phyloP scores from a whole-genome alignment of 139 green algal genomes.

The Trebouxia sp. region DNA sequence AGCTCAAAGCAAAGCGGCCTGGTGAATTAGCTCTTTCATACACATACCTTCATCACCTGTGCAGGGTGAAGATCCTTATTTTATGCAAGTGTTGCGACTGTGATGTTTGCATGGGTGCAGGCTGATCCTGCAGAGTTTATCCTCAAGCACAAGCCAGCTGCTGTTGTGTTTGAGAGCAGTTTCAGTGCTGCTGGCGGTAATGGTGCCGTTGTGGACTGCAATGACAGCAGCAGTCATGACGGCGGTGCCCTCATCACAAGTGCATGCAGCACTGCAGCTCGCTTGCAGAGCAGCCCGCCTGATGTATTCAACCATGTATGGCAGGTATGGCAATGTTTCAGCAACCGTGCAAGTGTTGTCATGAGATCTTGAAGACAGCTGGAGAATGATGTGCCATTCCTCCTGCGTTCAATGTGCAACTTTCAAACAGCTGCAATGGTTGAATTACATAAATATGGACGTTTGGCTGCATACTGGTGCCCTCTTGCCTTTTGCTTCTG shows the following conservation, averaged over 20 bases:
- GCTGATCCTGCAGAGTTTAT: constrained; percentile 53
- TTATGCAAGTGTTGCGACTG: too few species aligned
- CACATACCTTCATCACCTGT: neutral
- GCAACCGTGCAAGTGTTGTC: neutral
- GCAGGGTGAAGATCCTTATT: too few species aligned
- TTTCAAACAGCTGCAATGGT: too few species aligned
- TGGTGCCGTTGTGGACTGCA: constrained; percentile 36
- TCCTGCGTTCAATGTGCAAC: neutral
- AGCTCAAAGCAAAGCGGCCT: neutral
- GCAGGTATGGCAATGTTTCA: neutral
- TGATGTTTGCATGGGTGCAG: too few species aligned
- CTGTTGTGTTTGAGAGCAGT: constrained; percentile 72
- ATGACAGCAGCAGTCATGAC: neutral
- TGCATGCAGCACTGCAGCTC: neutral
- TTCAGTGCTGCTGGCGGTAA: constrained; percentile 65
- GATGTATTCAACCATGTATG: neutral
- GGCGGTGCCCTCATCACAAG: neutral
- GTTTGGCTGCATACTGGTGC: too few species aligned
- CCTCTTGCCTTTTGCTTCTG: too few species aligned
- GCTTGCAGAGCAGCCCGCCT: neutral
- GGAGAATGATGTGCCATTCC: neutral
- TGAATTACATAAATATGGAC: too few species aligned
- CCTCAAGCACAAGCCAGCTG: constrained; percentile 40
- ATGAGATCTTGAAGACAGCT: neutral
- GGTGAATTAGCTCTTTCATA: neutral